Evolutionary conservation across 2,329 filamentous ascomycete genomes (phyloP).

Genomic region (Aureobasidium sp.): DNA sequence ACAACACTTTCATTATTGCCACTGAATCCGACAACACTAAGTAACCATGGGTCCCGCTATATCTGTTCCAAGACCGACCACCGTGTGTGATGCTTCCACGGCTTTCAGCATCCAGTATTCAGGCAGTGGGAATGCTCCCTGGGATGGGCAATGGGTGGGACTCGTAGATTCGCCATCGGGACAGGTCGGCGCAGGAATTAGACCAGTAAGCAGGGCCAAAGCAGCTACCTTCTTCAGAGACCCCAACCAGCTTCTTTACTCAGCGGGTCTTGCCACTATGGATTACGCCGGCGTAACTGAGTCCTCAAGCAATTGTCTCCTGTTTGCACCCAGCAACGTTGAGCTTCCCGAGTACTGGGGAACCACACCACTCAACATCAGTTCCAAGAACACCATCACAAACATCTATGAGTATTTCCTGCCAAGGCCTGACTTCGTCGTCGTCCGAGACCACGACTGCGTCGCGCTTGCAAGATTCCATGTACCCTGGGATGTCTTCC

Average conservation of each 20-base stretch:
- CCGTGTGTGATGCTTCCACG: not conserved
- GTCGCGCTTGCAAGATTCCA: too few relatives aligned
- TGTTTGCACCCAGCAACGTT: not conserved
- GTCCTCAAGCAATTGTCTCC: not conserved
- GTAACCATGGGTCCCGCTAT: not conserved
- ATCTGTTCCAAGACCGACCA: not conserved
- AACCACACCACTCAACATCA: not conserved
- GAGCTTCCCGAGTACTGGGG: not conserved
- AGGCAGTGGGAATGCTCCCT: not conserved
- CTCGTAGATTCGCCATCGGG: not conserved
- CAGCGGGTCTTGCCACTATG: not conserved
- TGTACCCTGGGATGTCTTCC: not conserved
- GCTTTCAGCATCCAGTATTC: constrained; percentile 1
- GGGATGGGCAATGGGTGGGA: not conserved
- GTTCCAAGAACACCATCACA: not conserved
- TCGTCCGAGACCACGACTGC: too few relatives aligned
- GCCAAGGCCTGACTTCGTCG: too few relatives aligned
- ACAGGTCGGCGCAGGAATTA: not conserved
- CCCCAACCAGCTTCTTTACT: not conserved
- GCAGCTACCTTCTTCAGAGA: not conserved
- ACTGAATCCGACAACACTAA: not conserved
- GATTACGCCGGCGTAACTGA: not conserved
- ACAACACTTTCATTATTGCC: not conserved
- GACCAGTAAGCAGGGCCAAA: not conserved
- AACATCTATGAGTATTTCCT: not conserved